phyloP scores from a whole-genome alignment of 768 basidiomycete species.

The Pleurotus pulmonarius region DNA sequence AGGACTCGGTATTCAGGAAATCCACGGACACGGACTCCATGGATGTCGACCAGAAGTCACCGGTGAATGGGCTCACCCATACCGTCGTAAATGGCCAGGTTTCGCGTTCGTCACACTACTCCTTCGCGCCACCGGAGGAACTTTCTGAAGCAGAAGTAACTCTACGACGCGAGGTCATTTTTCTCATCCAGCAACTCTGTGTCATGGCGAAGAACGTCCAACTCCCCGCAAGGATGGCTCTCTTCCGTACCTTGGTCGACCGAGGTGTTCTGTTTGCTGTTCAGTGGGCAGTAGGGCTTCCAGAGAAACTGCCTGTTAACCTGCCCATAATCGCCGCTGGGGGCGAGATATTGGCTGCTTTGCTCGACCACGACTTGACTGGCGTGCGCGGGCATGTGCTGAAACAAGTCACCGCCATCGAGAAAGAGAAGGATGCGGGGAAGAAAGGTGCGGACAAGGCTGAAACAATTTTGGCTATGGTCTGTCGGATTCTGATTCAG shows the following conservation, averaged over 20 bases:
- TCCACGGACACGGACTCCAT: constrained; percentile 22
- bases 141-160: constrained; percentile 51
- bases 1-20: not conserved
- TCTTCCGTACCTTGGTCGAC: constrained; percentile 87
- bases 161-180: constrained; percentile 72
- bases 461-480: constrained; percentile 71
- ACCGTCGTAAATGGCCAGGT: constrained; percentile 15
- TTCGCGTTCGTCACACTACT: constrained; percentile 27
- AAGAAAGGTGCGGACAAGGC: constrained; percentile 59
- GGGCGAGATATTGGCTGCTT: constrained; percentile 78
- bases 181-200: constrained; percentile 89
- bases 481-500: constrained; percentile 73
- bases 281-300: constrained; percentile 83
- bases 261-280: constrained; percentile 87
- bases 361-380: constrained; percentile 88
- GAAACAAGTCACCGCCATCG: constrained; percentile 73
- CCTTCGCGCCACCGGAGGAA: constrained; percentile 55
- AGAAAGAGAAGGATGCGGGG: constrained; percentile 55
- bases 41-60: constrained; percentile 34
- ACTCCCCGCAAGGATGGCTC: constrained; percentile 74
- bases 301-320: constrained; percentile 49
- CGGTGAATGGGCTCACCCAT: constrained; percentile 11
- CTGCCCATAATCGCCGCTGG: constrained; percentile 72
- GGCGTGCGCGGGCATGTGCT: constrained; percentile 83
- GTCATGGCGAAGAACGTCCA: constrained; percentile 97